phyloP scores from a whole-genome alignment of 1,284 basidiomycete genomes.

The Cryptococcus sp. region DNA sequence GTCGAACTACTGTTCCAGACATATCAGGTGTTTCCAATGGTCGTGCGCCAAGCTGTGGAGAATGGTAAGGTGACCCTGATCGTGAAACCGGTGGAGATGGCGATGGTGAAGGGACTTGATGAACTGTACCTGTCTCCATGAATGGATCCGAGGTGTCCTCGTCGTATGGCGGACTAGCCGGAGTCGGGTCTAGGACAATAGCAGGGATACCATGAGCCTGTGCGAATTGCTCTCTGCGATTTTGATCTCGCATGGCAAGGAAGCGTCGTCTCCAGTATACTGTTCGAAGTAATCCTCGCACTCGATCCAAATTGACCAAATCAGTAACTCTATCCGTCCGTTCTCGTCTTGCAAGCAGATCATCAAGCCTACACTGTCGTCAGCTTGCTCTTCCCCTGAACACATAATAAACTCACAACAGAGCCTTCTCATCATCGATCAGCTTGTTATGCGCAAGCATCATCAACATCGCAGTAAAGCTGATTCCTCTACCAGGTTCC shows the following conservation, averaged over 20 bases:
- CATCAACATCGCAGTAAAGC: constrained; percentile 85
- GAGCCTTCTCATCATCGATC: constrained; percentile 78
- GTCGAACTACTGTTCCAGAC: not conserved
- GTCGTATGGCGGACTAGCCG: constrained; percentile 26
- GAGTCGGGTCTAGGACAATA: constrained; percentile 43
- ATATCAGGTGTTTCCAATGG: not conserved
- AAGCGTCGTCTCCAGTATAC: constrained; percentile 69
- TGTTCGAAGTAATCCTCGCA: constrained; percentile 70
- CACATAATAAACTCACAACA: constrained; percentile 60
- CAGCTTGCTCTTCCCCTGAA: not conserved
- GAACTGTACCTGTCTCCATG: not conserved
- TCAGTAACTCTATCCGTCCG: constrained; percentile 74
- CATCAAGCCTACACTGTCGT: constrained; percentile 60
- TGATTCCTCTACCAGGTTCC: constrained; percentile 71
- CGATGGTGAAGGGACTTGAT: constrained; percentile 3
- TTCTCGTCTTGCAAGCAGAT: constrained; percentile 68
- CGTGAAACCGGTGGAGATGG: constrained; percentile 13
- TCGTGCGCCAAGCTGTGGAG: not conserved
- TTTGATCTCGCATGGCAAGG: constrained; percentile 42
- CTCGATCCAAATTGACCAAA: constrained; percentile 75
- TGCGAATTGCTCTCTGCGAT: constrained; percentile 23
- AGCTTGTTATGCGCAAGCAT: constrained; percentile 88
- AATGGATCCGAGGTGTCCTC: constrained; percentile 14
- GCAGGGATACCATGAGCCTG: constrained; percentile 40
- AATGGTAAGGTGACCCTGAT: constrained; percentile 6